Conservation (phyloP, 2,329 filamentous ascomycete species). For the Magnaporthales sp. region DNA sequence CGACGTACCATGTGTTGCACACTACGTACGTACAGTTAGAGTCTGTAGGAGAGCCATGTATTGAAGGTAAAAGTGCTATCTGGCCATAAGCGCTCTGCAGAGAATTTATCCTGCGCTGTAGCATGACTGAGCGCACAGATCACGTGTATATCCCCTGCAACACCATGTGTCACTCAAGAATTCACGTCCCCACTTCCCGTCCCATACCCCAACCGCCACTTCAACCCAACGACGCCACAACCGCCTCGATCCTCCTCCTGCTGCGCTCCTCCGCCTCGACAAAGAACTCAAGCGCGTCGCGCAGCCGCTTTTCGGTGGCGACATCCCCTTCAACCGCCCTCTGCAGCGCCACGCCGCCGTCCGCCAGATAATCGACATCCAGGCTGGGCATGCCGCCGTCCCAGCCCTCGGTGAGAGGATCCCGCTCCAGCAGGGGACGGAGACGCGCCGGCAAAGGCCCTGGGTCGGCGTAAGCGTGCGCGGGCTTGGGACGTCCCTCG, state of each 20-base stretch:
- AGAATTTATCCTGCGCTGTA: too few relatives aligned
- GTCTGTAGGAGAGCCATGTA: too few relatives aligned
- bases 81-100: too few relatives aligned
- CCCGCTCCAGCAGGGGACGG: constrained; percentile 22
- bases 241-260: constrained; percentile 19
- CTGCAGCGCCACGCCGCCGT: constrained; percentile 32
- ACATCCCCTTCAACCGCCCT: constrained; percentile 31
- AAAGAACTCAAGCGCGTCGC: constrained; percentile 31
- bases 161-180: too few relatives aligned
- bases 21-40: too few relatives aligned
- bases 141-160: too few relatives aligned
- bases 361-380: constrained; percentile 35
- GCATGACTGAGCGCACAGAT: too few relatives aligned
- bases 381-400: constrained; percentile 31
- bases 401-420: constrained; percentile 27
- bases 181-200: too few relatives aligned
- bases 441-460: constrained; percentile 25
- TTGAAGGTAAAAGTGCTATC: too few relatives aligned
- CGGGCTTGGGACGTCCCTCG: constrained; percentile 28
- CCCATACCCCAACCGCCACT: too few relatives aligned
- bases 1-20: too few relatives aligned
- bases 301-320: constrained; percentile 25
- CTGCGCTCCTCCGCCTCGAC: constrained; percentile 19
- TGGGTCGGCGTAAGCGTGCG: constrained; percentile 26
- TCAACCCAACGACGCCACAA: constrained; percentile 11